Evolutionary conservation across 352 stramenopile species (phyloP), one percentile per base, ranked within the genome.

Genomic region (Aphanomyces cochlioides): DNA sequence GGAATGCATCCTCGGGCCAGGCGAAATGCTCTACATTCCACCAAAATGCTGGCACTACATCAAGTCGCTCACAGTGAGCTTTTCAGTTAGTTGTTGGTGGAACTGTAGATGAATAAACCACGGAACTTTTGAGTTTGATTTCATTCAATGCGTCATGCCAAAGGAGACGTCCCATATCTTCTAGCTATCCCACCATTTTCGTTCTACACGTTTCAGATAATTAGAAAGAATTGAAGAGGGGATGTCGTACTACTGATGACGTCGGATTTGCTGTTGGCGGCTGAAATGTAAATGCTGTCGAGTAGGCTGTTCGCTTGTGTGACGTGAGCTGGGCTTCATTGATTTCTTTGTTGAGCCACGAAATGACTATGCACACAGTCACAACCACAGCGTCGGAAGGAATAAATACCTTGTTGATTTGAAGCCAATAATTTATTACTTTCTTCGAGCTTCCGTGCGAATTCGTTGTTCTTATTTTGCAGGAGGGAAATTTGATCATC

Each of bases 281-380:
- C 15, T 74, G 80, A 67, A 87, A 94, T 3, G 83, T 78, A 37
- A 90, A 80, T 45, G 92, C 83, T 17, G 85, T 88, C 28, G 84
- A 81, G 61, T 94, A 84, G 28, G 83, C 76, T 13, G 77, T 79
- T 53, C 82, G 77, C 54, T 84, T 74, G 34, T 90, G 87, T 60
- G 90, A 81, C 0, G 82, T 76, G 66, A 94, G 81, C 68, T 96
- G 87, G 21, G 83, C 82, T 74, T 96, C 87, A 68, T 95, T 96
- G 68, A 96, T 96, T 68, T 96, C 87, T 69, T 96, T 96, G 80
- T 96, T 96, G 38, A 96, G 70, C 84, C 88, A 96, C 38, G 85
- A 81, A 71, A 96, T 96, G 21, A 96, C 89, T 94, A 66, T 12
- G 64, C 13, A 61, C 1, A 15, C 17, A 6, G 64, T 41, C 4